Conservation (phyloP, 2,329 filamentous ascomycete species). For the Colletotrichum neosansevieriae region DNA sequence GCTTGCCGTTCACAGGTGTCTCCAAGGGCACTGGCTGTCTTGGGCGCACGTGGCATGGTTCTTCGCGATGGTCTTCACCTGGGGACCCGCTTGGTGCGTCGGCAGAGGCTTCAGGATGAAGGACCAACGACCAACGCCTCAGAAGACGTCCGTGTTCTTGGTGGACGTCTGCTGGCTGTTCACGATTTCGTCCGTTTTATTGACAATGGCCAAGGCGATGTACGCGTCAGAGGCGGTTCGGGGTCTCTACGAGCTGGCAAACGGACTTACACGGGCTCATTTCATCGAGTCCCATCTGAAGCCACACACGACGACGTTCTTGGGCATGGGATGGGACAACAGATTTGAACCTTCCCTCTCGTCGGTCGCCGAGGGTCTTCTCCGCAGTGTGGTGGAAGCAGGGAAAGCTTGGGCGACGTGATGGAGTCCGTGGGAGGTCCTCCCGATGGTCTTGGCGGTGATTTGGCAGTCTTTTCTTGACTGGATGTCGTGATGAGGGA, state of each 20-base stretch:
- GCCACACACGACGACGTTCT: background rate
- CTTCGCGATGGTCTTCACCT: background rate
- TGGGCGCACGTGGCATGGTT: background rate
- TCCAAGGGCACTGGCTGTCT: background rate
- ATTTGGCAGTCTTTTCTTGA: background rate
- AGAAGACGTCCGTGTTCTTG: slow-evolving; percentile 6
- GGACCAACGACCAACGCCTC: background rate
- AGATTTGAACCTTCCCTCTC: background rate
- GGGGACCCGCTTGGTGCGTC: background rate
- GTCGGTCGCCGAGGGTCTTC: background rate
- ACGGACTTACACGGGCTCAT: slow-evolving; percentile 27
- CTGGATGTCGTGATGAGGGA: background rate
- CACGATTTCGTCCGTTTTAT: too few relatives aligned
- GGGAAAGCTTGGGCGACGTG: background rate
- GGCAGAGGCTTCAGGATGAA: background rate
- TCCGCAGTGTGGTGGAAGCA: background rate
- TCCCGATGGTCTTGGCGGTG: background rate
- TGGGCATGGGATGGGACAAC: slow-evolving; percentile 12
- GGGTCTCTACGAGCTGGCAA: slow-evolving; percentile 23
- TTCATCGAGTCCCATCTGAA: slow-evolving; percentile 17
- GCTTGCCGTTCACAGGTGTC: background rate
- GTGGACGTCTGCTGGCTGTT: background rate
- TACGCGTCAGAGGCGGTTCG: slow-evolving; percentile 5
- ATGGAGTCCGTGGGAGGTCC: slow-evolving; percentile 7
- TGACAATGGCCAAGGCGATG: background rate